Evolutionary conservation across 2,329 filamentous ascomycete species (phyloP).

Genomic region (Claviceps capensis): DNA sequence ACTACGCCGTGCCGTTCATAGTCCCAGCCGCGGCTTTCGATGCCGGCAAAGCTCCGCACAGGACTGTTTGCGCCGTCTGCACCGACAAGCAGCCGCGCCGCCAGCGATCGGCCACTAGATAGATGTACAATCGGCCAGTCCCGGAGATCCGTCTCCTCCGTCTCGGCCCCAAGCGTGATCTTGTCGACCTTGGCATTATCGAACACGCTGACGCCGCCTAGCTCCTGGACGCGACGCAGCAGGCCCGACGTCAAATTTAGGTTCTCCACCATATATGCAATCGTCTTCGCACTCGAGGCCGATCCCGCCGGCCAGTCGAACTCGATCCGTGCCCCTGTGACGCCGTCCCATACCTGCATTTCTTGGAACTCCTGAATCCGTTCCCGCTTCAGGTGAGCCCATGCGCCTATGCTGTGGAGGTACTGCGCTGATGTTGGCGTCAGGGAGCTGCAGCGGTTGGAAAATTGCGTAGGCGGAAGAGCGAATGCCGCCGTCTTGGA

Average conservation of each 20-base stretch:
- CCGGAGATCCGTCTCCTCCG: constrained; percentile 59
- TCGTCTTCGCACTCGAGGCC: constrained; percentile 39
- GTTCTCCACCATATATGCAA: constrained; percentile 97
- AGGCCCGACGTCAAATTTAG: constrained; percentile 73
- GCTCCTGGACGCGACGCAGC: constrained; percentile 53
- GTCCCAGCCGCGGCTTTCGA: constrained; percentile 81
- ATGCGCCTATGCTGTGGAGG: constrained; percentile 71
- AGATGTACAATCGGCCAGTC: constrained; percentile 80
- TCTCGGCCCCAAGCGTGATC: constrained; percentile 62
- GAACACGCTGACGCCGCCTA: constrained; percentile 56
- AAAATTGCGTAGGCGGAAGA: constrained; percentile 56
- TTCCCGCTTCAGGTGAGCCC: constrained; percentile 57
- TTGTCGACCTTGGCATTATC: constrained; percentile 64
- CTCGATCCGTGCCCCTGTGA: constrained; percentile 73
- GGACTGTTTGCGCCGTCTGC: constrained; percentile 93
- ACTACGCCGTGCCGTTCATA: constrained; percentile 85
- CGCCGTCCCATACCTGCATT: constrained; percentile 98
- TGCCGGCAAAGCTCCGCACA: constrained; percentile 78
- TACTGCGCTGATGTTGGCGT: constrained; percentile 81
- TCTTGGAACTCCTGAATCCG: constrained; percentile 81
- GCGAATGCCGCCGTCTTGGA: constrained; percentile 52
- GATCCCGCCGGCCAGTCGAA: constrained; percentile 57
- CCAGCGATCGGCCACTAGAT: constrained; percentile 51
- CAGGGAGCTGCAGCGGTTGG: constrained; percentile 90
- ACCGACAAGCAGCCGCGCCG: constrained; percentile 75